Base-by-base conservation (phyloP, 2,329 filamentous ascomycete species). In the Oidium heveae region DNA sequence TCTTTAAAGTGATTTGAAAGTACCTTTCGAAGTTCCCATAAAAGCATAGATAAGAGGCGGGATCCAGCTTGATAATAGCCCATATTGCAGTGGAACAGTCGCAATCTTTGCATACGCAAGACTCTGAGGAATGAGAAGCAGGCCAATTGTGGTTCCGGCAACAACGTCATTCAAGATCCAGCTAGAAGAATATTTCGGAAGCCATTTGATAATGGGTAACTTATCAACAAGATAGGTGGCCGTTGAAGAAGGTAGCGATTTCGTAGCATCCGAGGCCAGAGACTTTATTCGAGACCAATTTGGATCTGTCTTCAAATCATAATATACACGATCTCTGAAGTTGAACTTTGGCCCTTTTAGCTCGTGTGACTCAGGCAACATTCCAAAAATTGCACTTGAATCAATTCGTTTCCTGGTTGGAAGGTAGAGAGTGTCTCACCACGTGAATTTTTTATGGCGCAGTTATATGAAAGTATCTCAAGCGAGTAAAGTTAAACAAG, bases 131-230 rank as follows among this genome's bases (percentile, higher is more conserved):
- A 80, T 77, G 50, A 79, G 67, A 68, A 78, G 72, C 20, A 77
- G 68, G 13, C 75, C 76, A 24, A 80, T 66, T 13, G 74, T 82
- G 59, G 76, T 69, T 22, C 79, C 79, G 7, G 75, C 77, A 59
- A 81, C 74, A 10, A 74, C 63, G 60, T 82, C 78, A 61, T 77
- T 76, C 20, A 77, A 57, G 1, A 81, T 61, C 79, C 77, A 82
- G 69, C 71, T 67, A 6, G 70, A 71, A 20, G 76, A 71, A 63
- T 82, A 82, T 54, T 69, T 70, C 8, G 79, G 77, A 0, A 82
- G 68, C 78, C 78, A 82, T 55, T 76, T 52, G n/a, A 72, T 65
- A 43, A 81, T 74, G 1, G 79, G 79, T 2, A 79, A 67, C 62
- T 81, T 82, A 57, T 80, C 75, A 34, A 72, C 57, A 10, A 76